Base-by-base conservation (phyloP, 768 basidiomycete genomes). In the Termitomyces sp. region DNA sequence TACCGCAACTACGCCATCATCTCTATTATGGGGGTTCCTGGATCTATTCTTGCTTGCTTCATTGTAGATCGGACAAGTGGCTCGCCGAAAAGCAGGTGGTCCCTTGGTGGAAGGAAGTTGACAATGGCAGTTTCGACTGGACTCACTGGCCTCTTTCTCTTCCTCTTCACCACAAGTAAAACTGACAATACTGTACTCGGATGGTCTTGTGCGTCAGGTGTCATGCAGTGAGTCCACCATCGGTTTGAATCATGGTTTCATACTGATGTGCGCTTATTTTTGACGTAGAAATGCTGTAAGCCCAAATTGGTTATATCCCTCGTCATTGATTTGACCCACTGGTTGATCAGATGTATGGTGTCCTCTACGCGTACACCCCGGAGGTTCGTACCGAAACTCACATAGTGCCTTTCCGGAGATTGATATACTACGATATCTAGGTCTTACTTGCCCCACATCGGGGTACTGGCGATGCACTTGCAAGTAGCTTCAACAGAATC, bases 1-100 rank as follows among this genome's bases (percentile, higher is more conserved):
- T 82, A 80, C 61, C 75, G 79, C 48, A 79, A 82, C 67, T 80
- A 82, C n/a, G n/a, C n/a, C n/a, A n/a, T n/a, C n/a, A n/a, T n/a
- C n/a, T n/a, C n/a, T n/a, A n/a, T n/a, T n/a, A n/a, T n/a, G n/a
- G n/a, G n/a, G n/a, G n/a, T n/a, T n/a, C n/a, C n/a, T n/a, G n/a
- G n/a, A n/a, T n/a, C 80, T 2, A 52, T 82, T 12, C 69, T 81
- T 20, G 79, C 80, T 0, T 73, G 77, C 37, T 65, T 72, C 33
- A 67, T 81, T 12, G 78, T 81, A 27, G 80, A 81, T 47, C 71
- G 69, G 65, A 76, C 76, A 10, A 68, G 78, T 6, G 66, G 64
- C 20, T 56, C n/a, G n/a, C n/a, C 64, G 12, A 57, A 63, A 20
- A 64, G 67, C 42, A 59, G 62, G 45, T 76, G 72, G 64, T 66